Evolutionary conservation across 805 yeast genomes (phyloP).

Genomic region (Kluyveromyces starmeri): DNA sequence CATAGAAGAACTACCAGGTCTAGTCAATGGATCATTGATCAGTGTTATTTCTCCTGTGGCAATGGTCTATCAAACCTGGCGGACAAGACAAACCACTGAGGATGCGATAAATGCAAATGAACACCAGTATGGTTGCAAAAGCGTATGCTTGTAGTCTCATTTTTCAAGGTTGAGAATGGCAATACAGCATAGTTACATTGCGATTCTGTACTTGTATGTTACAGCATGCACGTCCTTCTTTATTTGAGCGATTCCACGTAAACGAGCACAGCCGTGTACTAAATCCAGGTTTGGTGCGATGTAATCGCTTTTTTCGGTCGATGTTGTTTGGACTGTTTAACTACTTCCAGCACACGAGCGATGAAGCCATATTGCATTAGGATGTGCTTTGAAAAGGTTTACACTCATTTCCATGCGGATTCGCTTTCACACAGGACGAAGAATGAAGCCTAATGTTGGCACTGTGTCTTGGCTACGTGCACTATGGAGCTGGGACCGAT

Average conservation of each 20-base stretch:
- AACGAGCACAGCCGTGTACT: too few relatives aligned
- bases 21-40: background rate
- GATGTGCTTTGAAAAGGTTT: slow-evolving; percentile 1
- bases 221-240: slow-evolving; percentile 7
- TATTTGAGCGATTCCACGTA: slow-evolving; percentile 8
- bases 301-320: too few relatives aligned
- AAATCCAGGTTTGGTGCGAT: too few relatives aligned
- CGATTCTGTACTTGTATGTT: too few relatives aligned
- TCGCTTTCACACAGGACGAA: slow-evolving; percentile 8
- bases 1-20: background rate
- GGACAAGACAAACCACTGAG: too few relatives aligned
- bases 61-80: background rate
- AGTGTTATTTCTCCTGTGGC: background rate
- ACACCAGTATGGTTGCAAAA: too few relatives aligned
- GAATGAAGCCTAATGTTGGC: too few relatives aligned
- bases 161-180: too few relatives aligned
- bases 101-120: too few relatives aligned
- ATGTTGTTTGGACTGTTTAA: slow-evolving; percentile 2
- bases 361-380: background rate
- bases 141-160: too few relatives aligned
- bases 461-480: slow-evolving; percentile 1
- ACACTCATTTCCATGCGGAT: slow-evolving; percentile 4
- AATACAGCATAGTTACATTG: too few relatives aligned
- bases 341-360: slow-evolving; percentile 1
- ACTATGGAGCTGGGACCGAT: too few relatives aligned